These are phyloP conservation scores for Amanita fuliginea DNA, from an alignment of 768 basidiomycete species.

Conservation along the genomic window DNA sequence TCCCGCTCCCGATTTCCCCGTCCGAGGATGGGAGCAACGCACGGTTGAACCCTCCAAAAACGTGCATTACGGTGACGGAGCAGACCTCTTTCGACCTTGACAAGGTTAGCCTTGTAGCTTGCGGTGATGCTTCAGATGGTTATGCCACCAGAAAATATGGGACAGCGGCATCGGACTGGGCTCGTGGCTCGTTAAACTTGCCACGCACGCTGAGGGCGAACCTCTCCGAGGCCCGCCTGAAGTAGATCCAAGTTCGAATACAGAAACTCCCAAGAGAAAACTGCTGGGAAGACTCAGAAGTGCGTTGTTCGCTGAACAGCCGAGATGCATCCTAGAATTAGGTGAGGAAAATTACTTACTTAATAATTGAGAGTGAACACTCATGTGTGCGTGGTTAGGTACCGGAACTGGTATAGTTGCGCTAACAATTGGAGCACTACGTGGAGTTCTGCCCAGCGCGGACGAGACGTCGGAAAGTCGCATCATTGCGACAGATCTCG, in stretches of 20 bases:
- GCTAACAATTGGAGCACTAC: constrained; percentile 48
- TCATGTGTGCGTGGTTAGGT: constrained; percentile 33
- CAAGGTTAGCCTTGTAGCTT: constrained; percentile 41
- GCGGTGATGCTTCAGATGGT: constrained; percentile 7
- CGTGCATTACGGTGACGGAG: constrained; percentile 47
- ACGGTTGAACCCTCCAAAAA: neutral
- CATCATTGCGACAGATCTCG: constrained; percentile 63
- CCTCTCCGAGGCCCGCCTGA: neutral
- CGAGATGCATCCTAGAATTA: constrained; percentile 51
- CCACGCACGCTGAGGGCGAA: neutral
- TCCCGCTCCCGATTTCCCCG: neutral
- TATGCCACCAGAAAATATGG: constrained; percentile 79
- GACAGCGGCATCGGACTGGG: constrained; percentile 85
- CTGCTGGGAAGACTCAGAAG: constrained; percentile 16
- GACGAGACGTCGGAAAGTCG: constrained; percentile 10
- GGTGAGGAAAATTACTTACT: constrained; percentile 29
- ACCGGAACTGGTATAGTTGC: constrained; percentile 82
- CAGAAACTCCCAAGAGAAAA: neutral
- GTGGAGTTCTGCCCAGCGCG: constrained; percentile 21
- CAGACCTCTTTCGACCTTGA: constrained; percentile 88
- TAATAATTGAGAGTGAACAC: no score
- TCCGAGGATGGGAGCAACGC: neutral
- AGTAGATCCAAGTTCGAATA: neutral
- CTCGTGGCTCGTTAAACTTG: constrained; percentile 52
- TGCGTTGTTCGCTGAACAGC: constrained; percentile 27